Conservation (phyloP, 1,284 basidiomycete genomes). For the Grifola frondosa region DNA sequence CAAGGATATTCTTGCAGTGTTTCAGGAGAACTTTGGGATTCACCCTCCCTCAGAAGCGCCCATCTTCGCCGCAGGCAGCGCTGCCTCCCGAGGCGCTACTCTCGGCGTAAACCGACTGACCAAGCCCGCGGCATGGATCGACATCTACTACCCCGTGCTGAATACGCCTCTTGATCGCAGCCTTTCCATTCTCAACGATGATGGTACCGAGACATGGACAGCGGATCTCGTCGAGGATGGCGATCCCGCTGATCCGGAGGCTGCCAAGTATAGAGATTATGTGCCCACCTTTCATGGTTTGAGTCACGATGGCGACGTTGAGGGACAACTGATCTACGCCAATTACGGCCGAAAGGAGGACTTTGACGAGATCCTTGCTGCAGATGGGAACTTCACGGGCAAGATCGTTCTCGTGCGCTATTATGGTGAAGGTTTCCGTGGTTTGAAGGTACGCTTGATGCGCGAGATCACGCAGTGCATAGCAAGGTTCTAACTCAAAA, state of each 20-base stretch:
- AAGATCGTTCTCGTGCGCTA: constrained; percentile 82
- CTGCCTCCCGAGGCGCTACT: constrained; percentile 65
- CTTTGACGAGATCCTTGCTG: constrained; percentile 29
- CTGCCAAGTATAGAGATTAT: constrained; percentile 54
- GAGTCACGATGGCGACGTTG: constrained; percentile 60
- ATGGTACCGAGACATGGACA: constrained; percentile 58
- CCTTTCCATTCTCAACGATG: constrained; percentile 58
- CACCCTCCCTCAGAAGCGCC: constrained; percentile 42
- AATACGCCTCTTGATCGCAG: constrained; percentile 70
- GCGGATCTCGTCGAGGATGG: constrained; percentile 70
- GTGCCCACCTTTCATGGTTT: constrained; percentile 74
- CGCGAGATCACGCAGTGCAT: background rate
- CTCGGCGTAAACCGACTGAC: constrained; percentile 47
- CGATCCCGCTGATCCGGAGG: constrained; percentile 62
- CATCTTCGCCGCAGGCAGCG: constrained; percentile 65
- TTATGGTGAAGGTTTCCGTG: constrained; percentile 81
- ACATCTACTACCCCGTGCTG: constrained; percentile 81
- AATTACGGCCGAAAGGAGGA: constrained; percentile 75
- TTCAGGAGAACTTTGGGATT: constrained; percentile 63
- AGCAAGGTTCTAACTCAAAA: too few species aligned
- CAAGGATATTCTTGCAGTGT: constrained; percentile 57
- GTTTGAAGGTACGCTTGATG: constrained; percentile 60
- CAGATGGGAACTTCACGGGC: constrained; percentile 71
- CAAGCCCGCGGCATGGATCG: constrained; percentile 72
- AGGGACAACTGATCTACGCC: constrained; percentile 76